Evolutionary conservation across 2,329 filamentous ascomycete genomes (phyloP).

Genomic region (Nakataea oryzae): DNA sequence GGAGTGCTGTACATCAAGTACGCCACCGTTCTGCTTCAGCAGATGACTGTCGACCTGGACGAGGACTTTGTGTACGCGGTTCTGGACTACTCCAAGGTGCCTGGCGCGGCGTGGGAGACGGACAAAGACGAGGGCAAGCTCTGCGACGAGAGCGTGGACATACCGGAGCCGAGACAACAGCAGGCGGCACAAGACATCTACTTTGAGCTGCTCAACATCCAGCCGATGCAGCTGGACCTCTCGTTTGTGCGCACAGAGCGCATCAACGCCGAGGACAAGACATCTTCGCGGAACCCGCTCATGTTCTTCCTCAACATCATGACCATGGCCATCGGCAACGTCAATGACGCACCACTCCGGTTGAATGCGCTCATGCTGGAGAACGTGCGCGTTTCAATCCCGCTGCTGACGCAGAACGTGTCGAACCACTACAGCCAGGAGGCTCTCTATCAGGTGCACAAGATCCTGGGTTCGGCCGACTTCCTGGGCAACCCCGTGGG

Average conservation of each 20-base stretch:
- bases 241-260: constrained; percentile 96
- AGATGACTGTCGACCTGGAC: constrained; percentile 96
- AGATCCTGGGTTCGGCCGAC: constrained; percentile 92
- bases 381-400: constrained; percentile 84
- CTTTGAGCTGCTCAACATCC: constrained; percentile 92
- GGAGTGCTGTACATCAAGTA: constrained; percentile 98
- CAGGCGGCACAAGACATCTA: constrained; percentile 89
- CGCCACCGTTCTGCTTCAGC: constrained; percentile 82
- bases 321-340: constrained; percentile 98
- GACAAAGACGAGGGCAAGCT: constrained; percentile 69
- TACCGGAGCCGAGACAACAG: constrained; percentile 81
- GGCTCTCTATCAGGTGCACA: constrained; percentile 89
- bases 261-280: constrained; percentile 92
- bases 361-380: constrained; percentile 92
- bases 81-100: constrained; percentile 87
- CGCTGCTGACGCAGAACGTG: constrained; percentile 74
- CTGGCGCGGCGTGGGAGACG: constrained; percentile 78
- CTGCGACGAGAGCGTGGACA: constrained; percentile 81
- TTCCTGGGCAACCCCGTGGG: constrained; percentile 97
- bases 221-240: constrained; percentile 95
- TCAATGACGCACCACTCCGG: constrained; percentile 92
- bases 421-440: constrained; percentile 96
- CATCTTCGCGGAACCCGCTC: constrained; percentile 80
- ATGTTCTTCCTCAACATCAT: constrained; percentile 99
- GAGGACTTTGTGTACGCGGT: constrained; percentile 97